Base-by-base conservation (phyloP, 768 basidiomycete genomes). In the Tricholoma sp. region DNA sequence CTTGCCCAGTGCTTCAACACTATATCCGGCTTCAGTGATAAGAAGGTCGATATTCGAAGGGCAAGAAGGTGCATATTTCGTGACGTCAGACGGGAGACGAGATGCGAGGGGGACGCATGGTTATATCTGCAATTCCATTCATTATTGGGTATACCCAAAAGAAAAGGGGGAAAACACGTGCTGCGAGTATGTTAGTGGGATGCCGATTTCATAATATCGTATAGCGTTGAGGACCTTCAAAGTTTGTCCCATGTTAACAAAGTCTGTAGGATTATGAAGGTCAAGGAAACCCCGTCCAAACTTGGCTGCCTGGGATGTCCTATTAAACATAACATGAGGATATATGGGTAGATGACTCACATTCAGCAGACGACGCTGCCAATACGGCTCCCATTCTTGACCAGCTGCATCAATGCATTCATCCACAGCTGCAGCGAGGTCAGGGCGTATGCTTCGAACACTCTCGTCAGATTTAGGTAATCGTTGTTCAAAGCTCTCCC, bases 1-100 rank as follows among this genome's bases (percentile, higher is more conserved):
- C 85, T 86, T 0, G 97, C 97, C 97, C 97, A 99, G 67, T 98
- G 96, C 61, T 87, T 91, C 41, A 99, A 75, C 0, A 98, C 94
- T 0, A 83, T 81, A 61, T 94, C 89, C 0, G 94, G 89, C 52
- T 90, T 88, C 46, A 98, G 77, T 14, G 82, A 81, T 29, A 98
- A 80, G 72, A 86, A 94, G 0, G 83, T 79, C 2, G 95, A 94
- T 60, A 98, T 86, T 22, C 94, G 86, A 16, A 98, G 83, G 7
- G 96, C 94, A 46, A 98, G 85, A 1, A 98, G 82, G 66, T 99
- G 95, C 59, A 94, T 78, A 60, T 92, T 92, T 12, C 94, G 86
- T 0, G 92, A 81, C 6, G 92, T 90, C 19, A 99, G 78, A 5
- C 94, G 86, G 16, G 83, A 75, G 51, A 98, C 84, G 41, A 98